Percentiles rank a stretch among this genome's conserved stretches.
Evolutionary conservation across 129 eudicot species (phyloP).

Genomic region (Escallonia rubra): DNA sequence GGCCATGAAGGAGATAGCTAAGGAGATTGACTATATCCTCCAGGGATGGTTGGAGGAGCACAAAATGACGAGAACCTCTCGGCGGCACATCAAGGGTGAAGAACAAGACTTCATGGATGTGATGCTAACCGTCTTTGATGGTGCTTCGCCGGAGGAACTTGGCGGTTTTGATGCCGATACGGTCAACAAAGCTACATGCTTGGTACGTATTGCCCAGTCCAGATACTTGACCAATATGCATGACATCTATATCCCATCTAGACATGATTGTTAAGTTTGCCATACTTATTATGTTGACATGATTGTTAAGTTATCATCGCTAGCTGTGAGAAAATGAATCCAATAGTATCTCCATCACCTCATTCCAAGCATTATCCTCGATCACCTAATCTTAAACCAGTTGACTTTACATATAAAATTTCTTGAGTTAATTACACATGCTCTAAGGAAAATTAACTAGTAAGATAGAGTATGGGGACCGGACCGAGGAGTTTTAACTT

Average conservation of each 20-base stretch:
- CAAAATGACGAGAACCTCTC: neutral
- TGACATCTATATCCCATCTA: too few relatives aligned
- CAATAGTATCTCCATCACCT: too few relatives aligned
- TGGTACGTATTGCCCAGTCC: conserved; percentile 12
- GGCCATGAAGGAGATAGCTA: conserved; percentile 16
- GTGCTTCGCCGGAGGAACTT: conserved; percentile 4
- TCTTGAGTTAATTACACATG: neutral
- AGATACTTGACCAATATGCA: too few relatives aligned
- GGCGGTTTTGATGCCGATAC: conserved; percentile 14
- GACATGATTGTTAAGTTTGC: neutral
- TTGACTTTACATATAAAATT: neutral
- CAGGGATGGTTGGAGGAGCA: conserved; percentile 31
- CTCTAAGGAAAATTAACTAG: neutral
- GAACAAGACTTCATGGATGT: conserved; percentile 26
- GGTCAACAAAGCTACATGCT: conserved; percentile 15
- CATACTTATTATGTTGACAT: too few relatives aligned
- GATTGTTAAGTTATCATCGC: too few relatives aligned
- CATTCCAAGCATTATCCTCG: neutral
- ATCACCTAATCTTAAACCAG: neutral
- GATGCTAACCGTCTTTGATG: conserved; percentile 7
- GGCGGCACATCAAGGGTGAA: neutral
- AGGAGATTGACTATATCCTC: conserved; percentile 19
- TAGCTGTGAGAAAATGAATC: too few relatives aligned
- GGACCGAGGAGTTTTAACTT: too few relatives aligned
- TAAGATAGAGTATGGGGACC: neutral